Evolutionary conservation across 306 rosid genomes (phyloP).

Genomic region (Vigna unguiculata): DNA sequence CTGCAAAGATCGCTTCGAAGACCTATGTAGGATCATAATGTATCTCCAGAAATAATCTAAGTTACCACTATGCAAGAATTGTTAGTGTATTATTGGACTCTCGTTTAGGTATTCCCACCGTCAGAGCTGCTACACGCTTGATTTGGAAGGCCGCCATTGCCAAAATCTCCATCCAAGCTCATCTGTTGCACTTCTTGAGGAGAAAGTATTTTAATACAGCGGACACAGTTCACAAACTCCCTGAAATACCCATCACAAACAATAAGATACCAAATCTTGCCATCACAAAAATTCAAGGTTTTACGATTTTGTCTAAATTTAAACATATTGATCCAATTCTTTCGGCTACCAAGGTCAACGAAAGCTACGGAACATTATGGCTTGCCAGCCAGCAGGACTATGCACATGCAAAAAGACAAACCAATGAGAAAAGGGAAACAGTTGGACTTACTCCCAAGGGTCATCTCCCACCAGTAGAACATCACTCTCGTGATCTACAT

Average conservation of each 20-base stretch:
- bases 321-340: constrained; percentile 30
- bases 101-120: constrained; percentile 73
- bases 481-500: constrained; percentile 93
- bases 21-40: constrained; percentile 38
- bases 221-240: constrained; percentile 95
- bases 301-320: constrained; percentile 20
- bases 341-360: constrained; percentile 1
- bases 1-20: constrained; percentile 37
- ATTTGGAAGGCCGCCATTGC: constrained; percentile 72
- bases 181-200: constrained; percentile 96
- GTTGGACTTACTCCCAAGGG: constrained; percentile 91
- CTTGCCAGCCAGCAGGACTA: neutral
- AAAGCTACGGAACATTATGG: neutral
- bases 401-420: constrained; percentile 12
- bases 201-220: constrained; percentile 91
- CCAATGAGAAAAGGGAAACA: constrained; percentile 23
- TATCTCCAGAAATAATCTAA: constrained; percentile 20
- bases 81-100: constrained; percentile 45
- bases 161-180: constrained; percentile 94
- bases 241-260: constrained; percentile 52
- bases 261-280: constrained; percentile 21
- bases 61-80: constrained; percentile 47
- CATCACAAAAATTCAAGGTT: neutral
- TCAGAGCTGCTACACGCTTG: constrained; percentile 98
- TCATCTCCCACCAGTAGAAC: constrained; percentile 96